Evolutionary conservation across 2,329 filamentous ascomycete species (phyloP).

Genomic region (Calonectria crousiana): DNA sequence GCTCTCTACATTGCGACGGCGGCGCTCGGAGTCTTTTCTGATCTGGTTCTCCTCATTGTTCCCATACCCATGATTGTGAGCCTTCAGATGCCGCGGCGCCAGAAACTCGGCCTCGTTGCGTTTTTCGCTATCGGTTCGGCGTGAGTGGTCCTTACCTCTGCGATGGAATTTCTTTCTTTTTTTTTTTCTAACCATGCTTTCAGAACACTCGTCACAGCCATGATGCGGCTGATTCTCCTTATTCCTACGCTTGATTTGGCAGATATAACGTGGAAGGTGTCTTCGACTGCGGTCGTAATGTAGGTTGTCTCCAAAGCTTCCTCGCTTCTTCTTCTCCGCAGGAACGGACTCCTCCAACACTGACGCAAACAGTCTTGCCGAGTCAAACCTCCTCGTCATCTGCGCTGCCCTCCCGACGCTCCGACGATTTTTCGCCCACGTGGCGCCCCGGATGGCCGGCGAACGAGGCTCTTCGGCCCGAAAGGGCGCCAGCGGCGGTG

Average conservation of each 20-base stretch:
- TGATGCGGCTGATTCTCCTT: slow-evolving; percentile 30
- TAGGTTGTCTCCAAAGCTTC: background rate
- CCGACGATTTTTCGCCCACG: slow-evolving; percentile 31
- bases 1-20: slow-evolving; percentile 61
- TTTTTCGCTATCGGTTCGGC: slow-evolving; percentile 56
- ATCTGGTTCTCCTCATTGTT: slow-evolving; percentile 57
- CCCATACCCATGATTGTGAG: slow-evolving; percentile 58
- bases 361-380: slow-evolving; percentile 16
- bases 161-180: too few species aligned
- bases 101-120: slow-evolving; percentile 56
- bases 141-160: background rate
- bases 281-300: background rate
- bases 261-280: slow-evolving; percentile 33
- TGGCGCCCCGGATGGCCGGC: slow-evolving; percentile 23
- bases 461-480: background rate
- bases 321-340: background rate
- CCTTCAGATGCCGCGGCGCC: slow-evolving; percentile 56
- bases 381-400: slow-evolving; percentile 33
- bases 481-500: background rate
- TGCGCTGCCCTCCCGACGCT: slow-evolving; percentile 29
- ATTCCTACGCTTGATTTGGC: slow-evolving; percentile 18
- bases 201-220: slow-evolving; percentile 31
- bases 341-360: background rate
- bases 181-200: background rate
- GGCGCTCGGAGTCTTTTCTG: slow-evolving; percentile 58